Percentiles rank a stretch among this genome's conserved stretches.
phyloP scores from a whole-genome alignment of 305 asterid genomes.

The Fraxinus nigra region DNA sequence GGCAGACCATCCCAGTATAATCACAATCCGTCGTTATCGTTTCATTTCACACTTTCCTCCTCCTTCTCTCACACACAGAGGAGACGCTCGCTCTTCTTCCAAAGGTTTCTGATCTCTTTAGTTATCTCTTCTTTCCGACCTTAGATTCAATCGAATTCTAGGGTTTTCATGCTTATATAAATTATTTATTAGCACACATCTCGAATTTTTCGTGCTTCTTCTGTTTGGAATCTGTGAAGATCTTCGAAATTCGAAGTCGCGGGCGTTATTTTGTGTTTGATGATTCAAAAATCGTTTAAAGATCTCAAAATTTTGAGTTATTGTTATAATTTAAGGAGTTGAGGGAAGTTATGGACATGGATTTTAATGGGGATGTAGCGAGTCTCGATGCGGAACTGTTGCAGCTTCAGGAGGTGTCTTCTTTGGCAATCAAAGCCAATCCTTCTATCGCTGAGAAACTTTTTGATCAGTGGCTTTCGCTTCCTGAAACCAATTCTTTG shows the following conservation, averaged over 20 bases:
- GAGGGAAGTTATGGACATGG: slow-evolving; percentile 57
- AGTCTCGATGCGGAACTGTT: slow-evolving; percentile 73
- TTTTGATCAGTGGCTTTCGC: slow-evolving; percentile 92
- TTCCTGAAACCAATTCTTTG: slow-evolving; percentile 67
- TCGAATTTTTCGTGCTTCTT: slow-evolving; percentile 14
- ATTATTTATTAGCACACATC: slow-evolving; percentile 16
- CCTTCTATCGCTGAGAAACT: slow-evolving; percentile 75
- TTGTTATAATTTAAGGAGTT: slow-evolving; percentile 22
- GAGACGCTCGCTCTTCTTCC: slow-evolving; percentile 20
- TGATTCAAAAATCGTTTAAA: slow-evolving; percentile 35
- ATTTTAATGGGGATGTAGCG: slow-evolving; percentile 69
- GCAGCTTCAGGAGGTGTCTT: slow-evolving; percentile 89
- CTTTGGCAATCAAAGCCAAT: slow-evolving; percentile 77
- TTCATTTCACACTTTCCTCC: neutral
- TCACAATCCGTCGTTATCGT: neutral
- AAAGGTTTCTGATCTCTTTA: slow-evolving; percentile 35
- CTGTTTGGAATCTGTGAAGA: slow-evolving; percentile 31
- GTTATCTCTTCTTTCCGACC: slow-evolving; percentile 28
- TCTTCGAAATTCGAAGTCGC: slow-evolving; percentile 17
- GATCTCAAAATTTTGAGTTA: slow-evolving; percentile 29
- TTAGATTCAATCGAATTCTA: slow-evolving; percentile 20
- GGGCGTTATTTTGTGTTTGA: slow-evolving; percentile 29
- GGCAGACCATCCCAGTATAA: neutral
- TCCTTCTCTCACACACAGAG: neutral
- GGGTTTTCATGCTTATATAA: slow-evolving; percentile 22